Evolutionary conservation across 2,329 filamentous ascomycete species (phyloP).

Genomic region (Cadophora sp.): DNA sequence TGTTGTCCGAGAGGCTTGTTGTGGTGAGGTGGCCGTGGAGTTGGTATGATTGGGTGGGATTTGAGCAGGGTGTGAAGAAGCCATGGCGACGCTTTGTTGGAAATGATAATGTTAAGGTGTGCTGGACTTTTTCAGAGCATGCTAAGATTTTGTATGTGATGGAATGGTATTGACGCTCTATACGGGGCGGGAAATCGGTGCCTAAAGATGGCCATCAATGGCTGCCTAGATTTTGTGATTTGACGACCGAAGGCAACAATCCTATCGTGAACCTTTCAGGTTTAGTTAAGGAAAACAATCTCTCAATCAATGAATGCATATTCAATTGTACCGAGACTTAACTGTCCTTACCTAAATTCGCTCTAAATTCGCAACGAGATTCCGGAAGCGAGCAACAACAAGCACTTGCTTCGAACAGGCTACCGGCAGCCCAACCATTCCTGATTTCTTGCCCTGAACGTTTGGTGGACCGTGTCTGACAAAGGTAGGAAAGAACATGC

Average conservation of each 20-base stretch:
- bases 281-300: too few relatives aligned
- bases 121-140: not conserved
- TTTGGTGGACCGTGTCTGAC: too few relatives aligned
- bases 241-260: not conserved
- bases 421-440: too few relatives aligned
- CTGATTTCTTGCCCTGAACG: too few relatives aligned
- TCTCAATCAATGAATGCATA: too few relatives aligned
- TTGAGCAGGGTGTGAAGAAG: not conserved
- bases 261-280: not conserved
- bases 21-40: not conserved
- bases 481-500: not conserved
- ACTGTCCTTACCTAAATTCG: too few relatives aligned
- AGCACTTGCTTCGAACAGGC: too few relatives aligned
- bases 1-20: not conserved
- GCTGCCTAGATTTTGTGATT: conserved; percentile 7
- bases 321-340: too few relatives aligned
- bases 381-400: too few relatives aligned
- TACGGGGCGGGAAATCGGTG: not conserved
- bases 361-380: too few relatives aligned
- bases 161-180: not conserved
- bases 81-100: not conserved
- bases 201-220: not conserved
- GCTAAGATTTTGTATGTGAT: not conserved
- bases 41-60: not conserved
- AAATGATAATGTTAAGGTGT: not conserved